Percentiles rank a stretch among this genome's conserved stretches.
Evolutionary conservation across 768 basidiomycete genomes (phyloP).

Genomic region (Tulasnella calospora): DNA sequence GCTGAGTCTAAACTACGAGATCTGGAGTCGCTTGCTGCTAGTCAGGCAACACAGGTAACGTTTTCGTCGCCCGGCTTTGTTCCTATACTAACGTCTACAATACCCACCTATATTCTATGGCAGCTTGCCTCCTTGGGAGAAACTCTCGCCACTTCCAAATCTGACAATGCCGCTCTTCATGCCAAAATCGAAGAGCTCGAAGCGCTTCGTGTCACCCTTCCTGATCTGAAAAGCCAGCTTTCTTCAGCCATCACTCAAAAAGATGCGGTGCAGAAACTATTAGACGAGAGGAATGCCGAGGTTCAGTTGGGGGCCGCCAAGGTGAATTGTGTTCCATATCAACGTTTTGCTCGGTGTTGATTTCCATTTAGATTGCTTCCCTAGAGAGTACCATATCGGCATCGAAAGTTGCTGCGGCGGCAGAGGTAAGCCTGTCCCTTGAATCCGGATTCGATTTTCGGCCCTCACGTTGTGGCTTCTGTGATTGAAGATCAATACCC

Average conservation of each 20-base stretch:
- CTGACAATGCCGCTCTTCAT: neutral
- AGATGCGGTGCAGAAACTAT: neutral
- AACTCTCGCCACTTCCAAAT: neutral
- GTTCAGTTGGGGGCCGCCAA: neutral
- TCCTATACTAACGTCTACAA: neutral
- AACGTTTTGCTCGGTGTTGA: neutral
- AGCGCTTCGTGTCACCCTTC: neutral
- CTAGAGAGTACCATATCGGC: neutral
- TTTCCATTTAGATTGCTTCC: neutral
- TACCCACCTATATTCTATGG: neutral
- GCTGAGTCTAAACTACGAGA: neutral
- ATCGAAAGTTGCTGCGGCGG: neutral
- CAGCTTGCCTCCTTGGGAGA: neutral
- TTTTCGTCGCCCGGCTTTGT: neutral
- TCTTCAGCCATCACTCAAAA: neutral
- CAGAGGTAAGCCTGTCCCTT: neutral
- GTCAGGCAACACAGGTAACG: neutral
- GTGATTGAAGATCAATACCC: neutral
- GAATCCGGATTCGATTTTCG: too few relatives aligned
- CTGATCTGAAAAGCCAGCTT: constrained; percentile 10
- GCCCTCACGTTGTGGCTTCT: neutral
- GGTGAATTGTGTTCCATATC: neutral
- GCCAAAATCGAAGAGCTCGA: constrained; percentile 3
- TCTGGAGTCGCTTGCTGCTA: neutral
- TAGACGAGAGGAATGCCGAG: neutral